Evolutionary conservation across 192 early-diverging fungal genomes (phyloP).

Genomic region (Thoreauomyces humboldtii): DNA sequence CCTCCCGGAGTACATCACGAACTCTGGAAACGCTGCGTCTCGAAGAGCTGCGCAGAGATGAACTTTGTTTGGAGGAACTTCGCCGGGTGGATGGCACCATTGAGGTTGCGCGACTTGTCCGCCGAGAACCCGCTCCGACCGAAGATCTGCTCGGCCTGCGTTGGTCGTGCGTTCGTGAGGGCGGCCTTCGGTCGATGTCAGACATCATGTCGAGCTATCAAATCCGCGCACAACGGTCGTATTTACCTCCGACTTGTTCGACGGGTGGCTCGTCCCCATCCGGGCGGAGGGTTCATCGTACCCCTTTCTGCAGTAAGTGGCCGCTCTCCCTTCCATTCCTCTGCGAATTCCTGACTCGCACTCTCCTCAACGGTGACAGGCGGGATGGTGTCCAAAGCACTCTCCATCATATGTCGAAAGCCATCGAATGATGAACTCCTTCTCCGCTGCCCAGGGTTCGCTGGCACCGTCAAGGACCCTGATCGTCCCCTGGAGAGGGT

Average conservation of each 20-base stretch:
- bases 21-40: too few relatives aligned
- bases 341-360: neutral
- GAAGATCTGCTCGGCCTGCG: too few relatives aligned
- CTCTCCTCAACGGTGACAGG: neutral
- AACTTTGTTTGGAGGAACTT: neutral
- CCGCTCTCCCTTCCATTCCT: neutral
- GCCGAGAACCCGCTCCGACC: neutral
- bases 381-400: neutral
- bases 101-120: neutral
- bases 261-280: constrained; percentile 15
- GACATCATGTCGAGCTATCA: neutral
- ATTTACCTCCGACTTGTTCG: neutral
- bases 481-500: too few relatives aligned
- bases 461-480: too few relatives aligned
- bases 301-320: constrained; percentile 1
- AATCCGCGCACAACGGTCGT: neutral
- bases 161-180: too few relatives aligned
- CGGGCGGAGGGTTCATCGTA: constrained; percentile 5
- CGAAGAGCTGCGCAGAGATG: too few relatives aligned
- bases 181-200: too few relatives aligned
- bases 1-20: too few relatives aligned
- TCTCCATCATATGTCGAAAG: constrained; percentile 9
- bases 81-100: neutral
- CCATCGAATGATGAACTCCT: constrained; percentile 6
- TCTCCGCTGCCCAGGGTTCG: too few relatives aligned